Evolutionary conservation across 2,329 filamentous ascomycete species (phyloP), one percentile per base, ranked within the genome.

Genomic region (Rutstroemia sp.): DNA sequence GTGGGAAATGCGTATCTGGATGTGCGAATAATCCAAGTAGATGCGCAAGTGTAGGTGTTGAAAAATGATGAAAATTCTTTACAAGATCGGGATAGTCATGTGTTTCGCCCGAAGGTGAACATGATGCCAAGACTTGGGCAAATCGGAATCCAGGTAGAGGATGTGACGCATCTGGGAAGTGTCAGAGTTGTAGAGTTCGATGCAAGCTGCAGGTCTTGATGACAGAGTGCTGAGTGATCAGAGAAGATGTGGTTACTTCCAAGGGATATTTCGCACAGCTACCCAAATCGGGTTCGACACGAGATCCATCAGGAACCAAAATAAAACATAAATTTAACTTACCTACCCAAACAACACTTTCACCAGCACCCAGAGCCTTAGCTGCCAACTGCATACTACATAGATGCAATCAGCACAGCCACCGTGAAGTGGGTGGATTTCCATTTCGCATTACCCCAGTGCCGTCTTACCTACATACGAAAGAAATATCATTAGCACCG

Each of bases 401-500:
- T 92, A 50, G n/a, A 49, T 37, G 19, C 55, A 51, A 55, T 58
- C 52, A 69, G 59, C 57, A 47, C 42, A 18, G 30, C 44, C n/a
- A 42, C 25, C 38, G 16, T 42, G 10, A 52, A 19, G 27, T 37
- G 12, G 2, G 25, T 23, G n/a, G 12, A 18, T n/a, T 5, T 4
- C 18, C 10, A 34, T 16, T 12, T 49, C 27, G 38, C 61, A 58
- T 56, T 42, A 62, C 62, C 86, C 88, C 64, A 96, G 75, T 12
- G 86, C 79, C 4, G 90, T 95, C 76, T 95, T 96, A 30, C 92
- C 92, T 25, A 82, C 81, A 1, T 91, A 92, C 8, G 90, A 87
- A 10, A 92, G 90, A 0, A 34, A 34, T 12, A 34, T 34, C 30
- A 34, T 34, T 34, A 34, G 30, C 30, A 10, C 9, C 12, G 3